Conservation (phyloP, 768 basidiomycete species). For the Nidularia sp. region DNA sequence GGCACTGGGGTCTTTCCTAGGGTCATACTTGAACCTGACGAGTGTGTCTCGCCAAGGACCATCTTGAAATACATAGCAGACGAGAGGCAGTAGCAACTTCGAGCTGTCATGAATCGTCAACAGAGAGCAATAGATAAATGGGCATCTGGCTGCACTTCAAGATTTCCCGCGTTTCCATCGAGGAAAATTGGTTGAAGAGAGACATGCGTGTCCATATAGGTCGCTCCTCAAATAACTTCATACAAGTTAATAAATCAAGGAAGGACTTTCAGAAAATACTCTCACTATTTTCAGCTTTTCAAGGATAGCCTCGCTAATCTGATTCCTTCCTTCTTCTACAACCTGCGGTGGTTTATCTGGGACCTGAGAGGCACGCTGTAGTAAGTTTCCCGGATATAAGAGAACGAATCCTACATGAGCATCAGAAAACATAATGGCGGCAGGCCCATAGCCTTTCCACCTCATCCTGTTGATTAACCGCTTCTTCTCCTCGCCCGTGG, state of each 20-base stretch:
- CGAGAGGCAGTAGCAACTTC: slow-evolving; percentile 74
- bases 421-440: slow-evolving; percentile 66
- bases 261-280: neutral
- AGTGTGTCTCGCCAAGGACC: slow-evolving; percentile 93
- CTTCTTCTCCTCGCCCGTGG: slow-evolving; percentile 77
- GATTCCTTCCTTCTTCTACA: slow-evolving; percentile 56
- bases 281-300: slow-evolving; percentile 50
- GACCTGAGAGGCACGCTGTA: slow-evolving; percentile 33
- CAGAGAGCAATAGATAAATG: neutral
- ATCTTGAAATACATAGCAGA: slow-evolving; percentile 87
- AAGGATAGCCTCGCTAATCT: slow-evolving; percentile 52
- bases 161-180: slow-evolving; percentile 65
- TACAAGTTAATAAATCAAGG: neutral
- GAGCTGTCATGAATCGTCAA: slow-evolving; percentile 43
- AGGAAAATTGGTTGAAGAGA: slow-evolving; percentile 76
- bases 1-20: slow-evolving; percentile 66
- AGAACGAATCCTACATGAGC: slow-evolving; percentile 31
- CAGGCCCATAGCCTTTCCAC: slow-evolving; percentile 83
- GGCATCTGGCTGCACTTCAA: slow-evolving; percentile 58
- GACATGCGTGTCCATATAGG: slow-evolving; percentile 90
- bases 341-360: slow-evolving; percentile 59
- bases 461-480: slow-evolving; percentile 81
- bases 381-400: neutral
- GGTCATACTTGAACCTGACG: slow-evolving; percentile 86
- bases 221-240: slow-evolving; percentile 67